Base-by-base conservation (phyloP, 2,329 filamentous ascomycete species). In the Alternaria sp. region DNA sequence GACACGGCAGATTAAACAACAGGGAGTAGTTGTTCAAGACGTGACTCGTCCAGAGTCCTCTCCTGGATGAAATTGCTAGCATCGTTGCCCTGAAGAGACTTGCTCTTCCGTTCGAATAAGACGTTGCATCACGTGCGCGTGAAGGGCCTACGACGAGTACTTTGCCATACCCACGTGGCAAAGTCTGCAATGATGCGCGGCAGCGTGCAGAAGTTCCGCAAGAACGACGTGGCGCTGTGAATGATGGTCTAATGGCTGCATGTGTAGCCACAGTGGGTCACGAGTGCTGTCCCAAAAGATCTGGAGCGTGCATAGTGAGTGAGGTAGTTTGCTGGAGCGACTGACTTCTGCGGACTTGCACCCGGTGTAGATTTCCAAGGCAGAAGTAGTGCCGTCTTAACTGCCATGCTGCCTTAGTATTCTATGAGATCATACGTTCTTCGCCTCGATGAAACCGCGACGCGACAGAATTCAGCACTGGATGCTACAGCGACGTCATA, bases 401-500 rank as follows among this genome's bases (percentile, higher is more conserved):
- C 47, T 20, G 25, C 46, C 23, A n/a, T 49, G 26, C 46, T 18
- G 25, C 47, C 25, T 26, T 50, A 6, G 25, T 28, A 12, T 2
- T 15, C 25, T 20, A 26, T 50, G 26, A 30, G n/a, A 21, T 50
- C 47, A 26, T 50, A 20, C 25, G n/a, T 2, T 8, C 46, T 28
- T 20, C 47, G 6, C 47, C 18, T 30, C n/a, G 26, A 30, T 28
- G 28, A 3, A 3, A 30, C 28, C 43, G 47, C 47, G 30, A 21
- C 28, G 20, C 18, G 33, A 33, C 28, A 37, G 18, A 23, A 6
- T 37, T 21, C 28, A 51, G 49, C 9, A 15, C 28, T 30, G 33
- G 14, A 23, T 15, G 23, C 21, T 12, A 21, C 20, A 4, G 8
- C 41, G 43, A 58, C 58, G 58, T 64, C 61, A 64, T 55, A 41